Base-by-base conservation (phyloP, 371 early-diverging fungal species). In the Mortierella sp. region DNA sequence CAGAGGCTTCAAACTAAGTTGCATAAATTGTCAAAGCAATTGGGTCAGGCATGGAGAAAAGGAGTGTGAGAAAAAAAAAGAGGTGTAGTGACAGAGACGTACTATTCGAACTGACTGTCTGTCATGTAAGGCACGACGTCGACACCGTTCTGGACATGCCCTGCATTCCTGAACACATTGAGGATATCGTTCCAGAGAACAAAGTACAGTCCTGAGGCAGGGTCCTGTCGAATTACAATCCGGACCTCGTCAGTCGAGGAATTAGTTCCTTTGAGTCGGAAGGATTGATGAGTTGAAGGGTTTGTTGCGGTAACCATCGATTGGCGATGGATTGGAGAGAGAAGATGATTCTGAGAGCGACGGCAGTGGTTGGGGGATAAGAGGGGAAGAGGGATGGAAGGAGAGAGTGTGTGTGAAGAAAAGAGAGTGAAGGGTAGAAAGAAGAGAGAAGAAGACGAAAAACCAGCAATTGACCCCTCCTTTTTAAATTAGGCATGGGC, bases 151-250 rank as follows among this genome's bases (percentile, higher is more conserved):
- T 39, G n/a, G 39, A 74, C 64, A 41, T 64, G 48, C 37, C 61
- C 40, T 2, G 64, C 75, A 24, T 53, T 61, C 52, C 37, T 44
- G 63, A 63, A 74, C 16, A 39, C 58, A 3, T 31, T 34, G 4
- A 31, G 50, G 29, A 74, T 64, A 24, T 74, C 75, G 14, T 64
- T 74, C 75, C 75, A 74, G 26, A 68, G 68, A 8, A 74, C 34
- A 26, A 70, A 29, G 22, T n/a, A 55, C 24, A 55, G 53, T 6
- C 58, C 34, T 22, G 47, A 58, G 2, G 31, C 31, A 10, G 31
- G 4, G 9, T 70, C 45, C 9, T 70, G 22, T 5, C 61, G 61
- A 9, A 61, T 61, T 19, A 61, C 61, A 37, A 61, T 61, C 37
- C 61, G 34, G 61, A 61, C 22, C 9, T 61, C 61, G 16, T 61